These are phyloP conservation scores for Funneliformis geosporum DNA, from an alignment of 192 early-diverging fungal species.

Conservation along the genomic window DNA sequence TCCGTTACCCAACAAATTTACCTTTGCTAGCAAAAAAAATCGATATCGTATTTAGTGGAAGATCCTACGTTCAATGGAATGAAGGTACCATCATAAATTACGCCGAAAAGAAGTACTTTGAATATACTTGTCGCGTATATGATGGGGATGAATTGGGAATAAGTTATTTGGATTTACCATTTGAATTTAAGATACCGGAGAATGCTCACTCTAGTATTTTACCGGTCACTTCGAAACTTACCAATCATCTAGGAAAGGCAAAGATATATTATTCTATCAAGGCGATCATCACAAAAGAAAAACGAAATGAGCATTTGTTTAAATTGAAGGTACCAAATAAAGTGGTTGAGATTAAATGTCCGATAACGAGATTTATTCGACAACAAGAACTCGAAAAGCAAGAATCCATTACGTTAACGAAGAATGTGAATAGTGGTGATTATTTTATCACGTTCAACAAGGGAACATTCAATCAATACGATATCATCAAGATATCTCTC, in stretches of 20 bases:
- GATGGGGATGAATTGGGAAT: background rate
- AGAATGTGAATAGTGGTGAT: background rate
- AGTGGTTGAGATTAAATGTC: background rate
- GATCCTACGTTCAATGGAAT: background rate
- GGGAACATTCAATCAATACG: background rate
- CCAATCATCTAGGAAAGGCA: background rate
- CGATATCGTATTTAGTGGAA: background rate
- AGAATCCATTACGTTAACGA: background rate
- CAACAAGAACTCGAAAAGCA: background rate
- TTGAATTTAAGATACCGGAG: background rate
- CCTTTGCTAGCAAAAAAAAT: background rate
- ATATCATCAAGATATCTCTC: background rate
- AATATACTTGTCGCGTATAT: background rate
- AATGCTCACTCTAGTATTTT: background rate
- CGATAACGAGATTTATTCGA: background rate
- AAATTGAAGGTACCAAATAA: background rate
- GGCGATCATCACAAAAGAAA: background rate
- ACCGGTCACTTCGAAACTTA: background rate
- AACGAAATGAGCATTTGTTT: no score
- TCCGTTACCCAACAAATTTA: background rate
- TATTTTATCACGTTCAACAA: background rate
- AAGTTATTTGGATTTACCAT: background rate
- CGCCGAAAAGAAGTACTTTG: background rate
- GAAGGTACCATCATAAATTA: background rate
- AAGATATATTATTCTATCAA: background rate